Base-by-base conservation (phyloP, 805 yeast genomes). In the Sugiyamaella boreocaroliniensis region DNA sequence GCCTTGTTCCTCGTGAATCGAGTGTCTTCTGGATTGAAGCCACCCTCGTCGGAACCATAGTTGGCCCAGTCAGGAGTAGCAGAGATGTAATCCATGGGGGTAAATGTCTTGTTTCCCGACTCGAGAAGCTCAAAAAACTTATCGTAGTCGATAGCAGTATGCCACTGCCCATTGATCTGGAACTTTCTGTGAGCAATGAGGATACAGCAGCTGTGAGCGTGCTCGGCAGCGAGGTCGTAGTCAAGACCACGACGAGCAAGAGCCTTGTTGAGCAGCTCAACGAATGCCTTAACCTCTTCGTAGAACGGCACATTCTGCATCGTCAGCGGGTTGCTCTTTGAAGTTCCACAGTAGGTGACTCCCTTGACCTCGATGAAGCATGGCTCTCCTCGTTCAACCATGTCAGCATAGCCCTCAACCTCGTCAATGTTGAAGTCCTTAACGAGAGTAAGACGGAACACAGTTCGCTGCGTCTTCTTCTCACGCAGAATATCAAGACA, bases 281-380 rank as follows among this genome's bases (percentile, higher is more conserved):
- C 97, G 67, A 89, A 89, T 7, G 68, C 71, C 60, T 81, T 82
- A 64, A 96, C 92, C 67, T 89, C 97, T 57, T 88, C 95, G 65
- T 89, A 89, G 64, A 86, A 89, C 45, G 97, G 97, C 52, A 90
- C 93, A 64, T 89, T 89, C 66, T 89, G 92, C 97, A 89, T 89
- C 2, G 97, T 89, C 59, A 89, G 74, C 47, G 96, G 90, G 64
- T 89, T 88, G 34, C 93, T 90, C 66, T 87, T 86, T 45, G 96
- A 85, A 0, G 95, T 85, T 0, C 97, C 97, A 73, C 97, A 89
- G 71, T 87, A 89, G 0, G 97, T 89, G 11, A 96, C 97, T 51
- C 97, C 97, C 69, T 89, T 89, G 55, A 89, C 85, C 68, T 89
- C 97, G 54, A 89, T 85, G 61, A 89, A 86, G 43, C 95, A 83